phyloP scores from a whole-genome alignment of 2,329 filamentous ascomycete genomes.

The Coniochaeta hoffmannii region DNA sequence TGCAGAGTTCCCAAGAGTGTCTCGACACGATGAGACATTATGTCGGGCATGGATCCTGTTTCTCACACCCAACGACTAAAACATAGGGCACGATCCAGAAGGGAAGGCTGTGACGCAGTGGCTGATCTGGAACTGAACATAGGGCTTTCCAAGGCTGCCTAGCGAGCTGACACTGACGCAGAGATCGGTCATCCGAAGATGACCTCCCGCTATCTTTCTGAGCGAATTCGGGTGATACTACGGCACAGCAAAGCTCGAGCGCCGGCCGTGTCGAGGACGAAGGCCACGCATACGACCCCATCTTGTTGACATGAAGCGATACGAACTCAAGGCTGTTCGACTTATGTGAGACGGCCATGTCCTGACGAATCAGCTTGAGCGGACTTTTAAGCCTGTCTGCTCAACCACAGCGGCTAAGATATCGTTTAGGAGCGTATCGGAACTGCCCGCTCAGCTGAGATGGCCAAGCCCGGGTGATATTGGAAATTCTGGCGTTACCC shows the following conservation, averaged over 20 bases:
- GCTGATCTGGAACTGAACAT: too few species aligned
- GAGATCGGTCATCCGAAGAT: not conserved
- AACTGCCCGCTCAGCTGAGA: not conserved
- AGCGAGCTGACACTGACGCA: not conserved
- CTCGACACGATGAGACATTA: not conserved
- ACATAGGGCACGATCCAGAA: not conserved
- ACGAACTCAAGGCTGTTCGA: too few species aligned
- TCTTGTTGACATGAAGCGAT: not conserved
- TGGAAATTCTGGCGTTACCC: too few species aligned
- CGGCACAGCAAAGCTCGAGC: not conserved
- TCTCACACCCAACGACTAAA: not conserved
- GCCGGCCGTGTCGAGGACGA: not conserved
- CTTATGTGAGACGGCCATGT: not conserved
- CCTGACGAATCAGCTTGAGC: not conserved
- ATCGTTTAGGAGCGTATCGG: not conserved
- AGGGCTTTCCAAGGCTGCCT: not conserved
- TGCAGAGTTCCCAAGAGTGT: not conserved
- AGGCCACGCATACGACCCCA: not conserved
- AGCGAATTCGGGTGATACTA: not conserved
- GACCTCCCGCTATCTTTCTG: not conserved
- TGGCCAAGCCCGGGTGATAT: too few species aligned
- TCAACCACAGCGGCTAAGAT: too few species aligned
- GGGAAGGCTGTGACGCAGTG: not conserved
- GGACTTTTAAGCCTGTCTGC: too few species aligned
- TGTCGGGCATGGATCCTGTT: not conserved